phyloP scores from a whole-genome alignment of 2,329 filamentous ascomycete species.

The Diatrype stigma region DNA sequence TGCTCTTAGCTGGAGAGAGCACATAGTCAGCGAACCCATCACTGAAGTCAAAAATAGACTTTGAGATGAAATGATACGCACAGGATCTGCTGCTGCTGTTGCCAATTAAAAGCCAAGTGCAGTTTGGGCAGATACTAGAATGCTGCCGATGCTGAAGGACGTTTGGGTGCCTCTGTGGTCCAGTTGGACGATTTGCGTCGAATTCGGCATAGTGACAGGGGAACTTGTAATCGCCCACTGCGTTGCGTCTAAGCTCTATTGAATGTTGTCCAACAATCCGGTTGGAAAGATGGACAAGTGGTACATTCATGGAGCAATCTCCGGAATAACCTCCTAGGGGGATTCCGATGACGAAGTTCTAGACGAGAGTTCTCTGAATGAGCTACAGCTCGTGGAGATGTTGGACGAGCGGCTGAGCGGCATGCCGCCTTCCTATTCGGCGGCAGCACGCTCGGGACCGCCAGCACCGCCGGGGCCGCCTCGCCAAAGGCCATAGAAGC shows the following conservation, averaged over 20 bases:
- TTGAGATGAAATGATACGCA: too few species aligned
- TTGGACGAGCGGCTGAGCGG: constrained; percentile 13
- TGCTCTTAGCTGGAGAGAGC: too few species aligned
- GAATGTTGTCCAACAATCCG: not conserved
- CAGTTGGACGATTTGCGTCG: too few species aligned
- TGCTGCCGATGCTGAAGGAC: too few species aligned
- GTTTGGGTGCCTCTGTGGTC: too few species aligned
- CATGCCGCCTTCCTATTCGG: constrained; percentile 33
- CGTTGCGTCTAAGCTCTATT: not conserved
- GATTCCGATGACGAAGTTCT: constrained; percentile 8
- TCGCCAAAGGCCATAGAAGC: constrained; percentile 61
- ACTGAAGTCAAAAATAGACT: too few species aligned
- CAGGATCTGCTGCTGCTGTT: too few species aligned
- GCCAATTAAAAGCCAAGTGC: too few species aligned
- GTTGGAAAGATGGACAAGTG: not conserved
- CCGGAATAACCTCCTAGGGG: constrained; percentile 9
- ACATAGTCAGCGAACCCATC: too few species aligned
- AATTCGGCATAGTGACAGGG: too few species aligned
- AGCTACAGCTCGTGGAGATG: constrained; percentile 3
- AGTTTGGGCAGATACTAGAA: too few species aligned
- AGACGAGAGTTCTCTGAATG: constrained; percentile 3
- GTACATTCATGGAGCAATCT: not conserved
- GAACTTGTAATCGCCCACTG: not conserved
- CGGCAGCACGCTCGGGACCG: constrained; percentile 24
- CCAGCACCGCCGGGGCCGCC: constrained; percentile 34